Evolutionary conservation across 108 stramenopile genomes (phyloP).

Genomic region (Fistulifera pelliculosa): DNA sequence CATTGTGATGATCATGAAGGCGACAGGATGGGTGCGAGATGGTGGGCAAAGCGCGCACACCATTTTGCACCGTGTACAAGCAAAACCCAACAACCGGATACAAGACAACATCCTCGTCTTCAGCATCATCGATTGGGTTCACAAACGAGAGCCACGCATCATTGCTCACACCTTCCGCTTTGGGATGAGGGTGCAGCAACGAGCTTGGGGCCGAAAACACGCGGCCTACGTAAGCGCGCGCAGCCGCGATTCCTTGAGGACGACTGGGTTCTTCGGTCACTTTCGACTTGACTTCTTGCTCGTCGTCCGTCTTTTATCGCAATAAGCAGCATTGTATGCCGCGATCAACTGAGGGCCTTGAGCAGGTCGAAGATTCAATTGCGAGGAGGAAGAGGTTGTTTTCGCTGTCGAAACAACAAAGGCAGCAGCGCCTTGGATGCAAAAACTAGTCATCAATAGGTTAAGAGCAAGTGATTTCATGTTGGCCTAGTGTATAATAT

Average conservation of each 20-base stretch:
- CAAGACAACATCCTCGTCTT: slow-evolving; percentile 12
- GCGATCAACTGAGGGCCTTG: slow-evolving; percentile 25
- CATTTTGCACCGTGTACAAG: background rate
- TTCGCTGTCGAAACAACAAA: too few species aligned
- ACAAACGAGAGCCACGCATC: slow-evolving; percentile 7
- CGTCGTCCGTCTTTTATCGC: slow-evolving; percentile 3
- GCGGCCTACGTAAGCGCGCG: slow-evolving; percentile 6
- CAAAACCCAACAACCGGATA: slow-evolving; percentile 27
- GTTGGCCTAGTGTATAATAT: too few species aligned
- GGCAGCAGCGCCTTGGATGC: too few species aligned
- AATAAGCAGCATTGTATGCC: slow-evolving; percentile 20
- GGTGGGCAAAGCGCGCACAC: slow-evolving; percentile 16
- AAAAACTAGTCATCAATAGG: too few species aligned
- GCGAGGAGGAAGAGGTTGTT: background rate
- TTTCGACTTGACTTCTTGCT: slow-evolving; percentile 1
- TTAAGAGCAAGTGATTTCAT: too few species aligned
- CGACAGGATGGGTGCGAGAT: slow-evolving; percentile 10
- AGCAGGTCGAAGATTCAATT: slow-evolving; percentile 9
- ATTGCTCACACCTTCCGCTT: slow-evolving; percentile 1
- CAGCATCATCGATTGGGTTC: background rate
- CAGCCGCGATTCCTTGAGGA: background rate
- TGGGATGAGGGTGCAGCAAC: slow-evolving; percentile 7
- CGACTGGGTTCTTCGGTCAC: background rate
- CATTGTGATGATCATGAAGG: slow-evolving; percentile 8
- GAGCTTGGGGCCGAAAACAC: slow-evolving; percentile 5